These are phyloP conservation scores for Nannizzia gypsea DNA, from an alignment of 2,329 filamentous ascomycete species.

Conservation along the genomic window DNA sequence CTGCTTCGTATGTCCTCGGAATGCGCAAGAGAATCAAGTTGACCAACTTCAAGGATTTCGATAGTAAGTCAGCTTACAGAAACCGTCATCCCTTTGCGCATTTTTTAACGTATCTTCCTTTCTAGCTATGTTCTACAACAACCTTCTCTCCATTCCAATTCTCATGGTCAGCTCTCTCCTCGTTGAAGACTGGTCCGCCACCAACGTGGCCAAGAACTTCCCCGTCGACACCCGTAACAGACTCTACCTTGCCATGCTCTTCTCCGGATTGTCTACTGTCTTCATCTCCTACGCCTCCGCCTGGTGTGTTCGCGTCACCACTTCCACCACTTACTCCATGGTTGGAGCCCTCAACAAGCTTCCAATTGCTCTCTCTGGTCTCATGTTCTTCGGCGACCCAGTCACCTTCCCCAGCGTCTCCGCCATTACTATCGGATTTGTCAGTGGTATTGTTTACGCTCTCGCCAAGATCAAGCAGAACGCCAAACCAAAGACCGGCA, in stretches of 20 bases:
- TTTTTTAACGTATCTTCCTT: background rate
- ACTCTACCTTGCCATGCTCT: slow-evolving; percentile 77
- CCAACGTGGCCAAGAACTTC: slow-evolving; percentile 80
- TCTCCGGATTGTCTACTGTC: slow-evolving; percentile 84
- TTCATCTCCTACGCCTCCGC: slow-evolving; percentile 99
- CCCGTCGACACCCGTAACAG: slow-evolving; percentile 66
- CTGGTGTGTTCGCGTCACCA: slow-evolving; percentile 96
- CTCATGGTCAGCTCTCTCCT: slow-evolving; percentile 70
- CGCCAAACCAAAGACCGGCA: slow-evolving; percentile 50
- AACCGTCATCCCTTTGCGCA: background rate
- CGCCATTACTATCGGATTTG: slow-evolving; percentile 80
- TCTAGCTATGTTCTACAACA: slow-evolving; percentile 99
- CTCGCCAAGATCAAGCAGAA: slow-evolving; percentile 75
- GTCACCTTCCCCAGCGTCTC: slow-evolving; percentile 85
- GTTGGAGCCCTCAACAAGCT: slow-evolving; percentile 97
- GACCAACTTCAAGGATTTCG: slow-evolving; percentile 99
- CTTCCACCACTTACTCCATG: slow-evolving; percentile 97
- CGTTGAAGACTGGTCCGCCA: slow-evolving; percentile 80
- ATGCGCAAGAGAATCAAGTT: slow-evolving; percentile 99
- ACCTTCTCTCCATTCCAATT: slow-evolving; percentile 88
- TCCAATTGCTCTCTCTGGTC: slow-evolving; percentile 79
- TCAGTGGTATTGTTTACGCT: slow-evolving; percentile 84
- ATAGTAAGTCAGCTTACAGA: slow-evolving; percentile 59
- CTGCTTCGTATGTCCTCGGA: slow-evolving; percentile 72
- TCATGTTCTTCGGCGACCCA: slow-evolving; percentile 90